Evolutionary conservation across 2,329 filamentous ascomycete species (phyloP), one percentile per base, ranked within the genome.

Genomic region (Ceratocystis colombiana): DNA sequence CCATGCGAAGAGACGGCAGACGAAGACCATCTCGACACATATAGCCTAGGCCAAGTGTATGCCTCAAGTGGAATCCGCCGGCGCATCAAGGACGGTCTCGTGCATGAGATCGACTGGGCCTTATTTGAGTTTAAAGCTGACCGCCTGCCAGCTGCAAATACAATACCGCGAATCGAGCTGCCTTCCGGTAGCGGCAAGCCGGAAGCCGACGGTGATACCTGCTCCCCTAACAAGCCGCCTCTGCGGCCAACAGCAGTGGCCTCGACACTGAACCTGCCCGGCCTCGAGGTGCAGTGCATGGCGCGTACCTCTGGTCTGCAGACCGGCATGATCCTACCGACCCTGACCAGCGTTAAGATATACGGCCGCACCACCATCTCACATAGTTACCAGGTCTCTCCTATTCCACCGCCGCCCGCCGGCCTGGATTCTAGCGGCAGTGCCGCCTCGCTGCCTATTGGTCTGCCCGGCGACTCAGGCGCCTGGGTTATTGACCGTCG

Each of bases 41-140:
- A 89, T 71, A 84, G 85, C 15, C 79, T 97, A 1, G 93, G 93
- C 2, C 85, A 90, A 71, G 80, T 97, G 3, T 90, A 95, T 72
- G 93, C 93, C 0, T 95, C 90, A 0, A 96, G 91, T 25, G 93
- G 93, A 5, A 88, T 97, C 67, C 85, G 90, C 3, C 85, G 93
- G 37, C 87, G 88, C 64, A 82, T 87, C 65, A 81, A 84, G 68
- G 80, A 88, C 68, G 86, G 87, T 3, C 78, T 95, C 28, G 79
- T 89, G 5, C 93, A 96, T 73, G 93, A 97, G 74, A 91, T 97
- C 57, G 93, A 97, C 74, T 97, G 93, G 93, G 91, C 92, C 0
- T 78, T 97, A 1, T 91, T 97, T 71, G 85, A 89, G 70, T 89
- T 97, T 69, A 79, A 87, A 10, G 79, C 86, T 3, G 82, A 86